phyloP scores from a whole-genome alignment of 2,329 filamentous ascomycete species.

The Tolypocladium tundrense region DNA sequence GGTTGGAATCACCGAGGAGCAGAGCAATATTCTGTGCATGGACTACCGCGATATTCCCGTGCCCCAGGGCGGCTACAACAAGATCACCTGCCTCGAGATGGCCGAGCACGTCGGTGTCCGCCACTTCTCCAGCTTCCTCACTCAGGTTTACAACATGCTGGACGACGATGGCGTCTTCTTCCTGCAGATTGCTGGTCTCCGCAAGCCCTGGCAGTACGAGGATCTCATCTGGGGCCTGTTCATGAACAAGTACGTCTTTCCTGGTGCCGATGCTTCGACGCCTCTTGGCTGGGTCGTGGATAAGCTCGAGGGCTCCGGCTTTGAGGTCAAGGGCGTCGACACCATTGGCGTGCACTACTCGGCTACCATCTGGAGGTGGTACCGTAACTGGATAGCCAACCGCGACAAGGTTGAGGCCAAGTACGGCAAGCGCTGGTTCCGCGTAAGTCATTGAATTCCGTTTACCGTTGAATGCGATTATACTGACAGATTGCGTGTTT shows the following conservation, averaged over 20 bases:
- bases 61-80: slow-evolving; percentile 62
- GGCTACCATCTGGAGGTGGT: slow-evolving; percentile 95
- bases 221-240: slow-evolving; percentile 97
- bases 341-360: slow-evolving; percentile 96
- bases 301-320: slow-evolving; percentile 61
- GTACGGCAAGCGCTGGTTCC: slow-evolving; percentile 92
- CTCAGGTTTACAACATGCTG: slow-evolving; percentile 88
- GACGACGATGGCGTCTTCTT: slow-evolving; percentile 95
- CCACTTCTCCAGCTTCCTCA: slow-evolving; percentile 70
- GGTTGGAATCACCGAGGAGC: slow-evolving; percentile 71
- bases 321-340: slow-evolving; percentile 81
- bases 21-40: slow-evolving; percentile 88
- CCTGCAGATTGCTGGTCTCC: slow-evolving; percentile 87
- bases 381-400: slow-evolving; percentile 96
- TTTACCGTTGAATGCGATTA: background rate
- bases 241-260: slow-evolving; percentile 99
- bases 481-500: background rate
- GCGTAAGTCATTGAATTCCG: slow-evolving; percentile 46
- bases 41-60: slow-evolving; percentile 93
- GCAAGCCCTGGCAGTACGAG: slow-evolving; percentile 95
- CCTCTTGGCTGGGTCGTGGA: slow-evolving; percentile 82
- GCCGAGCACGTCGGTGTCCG: slow-evolving; percentile 96
- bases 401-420: slow-evolving; percentile 85
- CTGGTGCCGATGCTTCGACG: slow-evolving; percentile 89
- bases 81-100: slow-evolving; percentile 98